Percentiles rank a stretch among this genome's conserved stretches.
phyloP scores from a whole-genome alignment of 1,139 yeast genomes.

The Candida sanyaensis region DNA sequence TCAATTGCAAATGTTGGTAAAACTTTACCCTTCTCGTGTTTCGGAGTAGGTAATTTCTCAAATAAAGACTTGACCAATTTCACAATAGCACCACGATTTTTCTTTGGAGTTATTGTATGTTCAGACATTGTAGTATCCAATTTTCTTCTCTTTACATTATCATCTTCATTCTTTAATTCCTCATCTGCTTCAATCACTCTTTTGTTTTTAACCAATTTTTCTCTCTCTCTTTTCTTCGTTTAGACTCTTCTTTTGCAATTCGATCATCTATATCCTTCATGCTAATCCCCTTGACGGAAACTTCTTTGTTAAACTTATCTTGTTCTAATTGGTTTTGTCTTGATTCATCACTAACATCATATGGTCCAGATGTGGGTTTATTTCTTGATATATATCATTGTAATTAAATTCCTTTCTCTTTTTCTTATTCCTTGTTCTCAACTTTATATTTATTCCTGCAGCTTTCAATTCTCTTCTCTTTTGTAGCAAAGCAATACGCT shows the following conservation, averaged over 20 bases:
- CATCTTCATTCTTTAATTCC: conserved; percentile 22
- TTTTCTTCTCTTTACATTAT: conserved; percentile 13
- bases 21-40: conserved; percentile 22
- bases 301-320: conserved; percentile 45
- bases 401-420: conserved; percentile 69
- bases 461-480: conserved; percentile 83
- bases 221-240: conserved; percentile 23
- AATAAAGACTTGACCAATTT: conserved; percentile 21
- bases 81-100: conserved; percentile 16
- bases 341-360: conserved; percentile 66
- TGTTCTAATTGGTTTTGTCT: conserved; percentile 38
- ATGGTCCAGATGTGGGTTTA: conserved; percentile 68
- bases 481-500: conserved; percentile 73
- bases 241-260: conserved; percentile 32
- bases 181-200: conserved; percentile 34
- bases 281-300: conserved; percentile 50
- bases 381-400: conserved; percentile 79
- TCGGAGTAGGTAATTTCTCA: conserved; percentile 31
- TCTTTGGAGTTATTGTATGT: conserved; percentile 13
- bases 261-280: conserved; percentile 39
- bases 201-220: conserved; percentile 17
- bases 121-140: conserved; percentile 13
- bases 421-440: conserved; percentile 53
- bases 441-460: conserved; percentile 70
- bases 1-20: conserved; percentile 27